phyloP scores from a whole-genome alignment of 2,329 filamentous ascomycete species.

The Elsinoe perseae region DNA sequence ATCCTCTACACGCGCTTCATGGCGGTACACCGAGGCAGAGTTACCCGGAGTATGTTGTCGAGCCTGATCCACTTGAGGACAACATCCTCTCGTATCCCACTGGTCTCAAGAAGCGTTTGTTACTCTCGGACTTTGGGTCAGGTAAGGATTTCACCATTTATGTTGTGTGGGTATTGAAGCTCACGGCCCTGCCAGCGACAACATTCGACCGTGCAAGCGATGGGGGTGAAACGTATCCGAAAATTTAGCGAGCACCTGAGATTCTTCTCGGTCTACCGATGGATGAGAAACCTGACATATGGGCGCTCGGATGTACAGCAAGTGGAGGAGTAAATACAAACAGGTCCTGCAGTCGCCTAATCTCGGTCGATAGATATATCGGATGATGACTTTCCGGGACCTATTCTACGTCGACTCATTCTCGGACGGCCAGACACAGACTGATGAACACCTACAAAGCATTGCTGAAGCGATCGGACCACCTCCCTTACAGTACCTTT shows the following conservation, averaged over 20 bases:
- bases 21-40: no score
- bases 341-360: background rate
- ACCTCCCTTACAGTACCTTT: background rate
- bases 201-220: background rate
- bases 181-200: background rate
- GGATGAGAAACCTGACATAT: background rate
- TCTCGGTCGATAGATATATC: background rate
- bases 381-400: background rate
- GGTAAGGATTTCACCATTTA: background rate
- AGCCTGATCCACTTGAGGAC: background rate
- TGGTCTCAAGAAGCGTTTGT: background rate
- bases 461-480: conserved; percentile 1
- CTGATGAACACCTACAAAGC: background rate
- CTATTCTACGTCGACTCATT: background rate
- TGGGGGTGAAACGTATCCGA: background rate
- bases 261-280: background rate
- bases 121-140: conserved; percentile 4
- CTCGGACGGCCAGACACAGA: background rate
- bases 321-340: background rate
- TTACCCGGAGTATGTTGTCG: background rate
- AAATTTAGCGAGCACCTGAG: background rate
- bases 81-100: background rate
- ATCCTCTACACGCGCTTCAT: background rate
- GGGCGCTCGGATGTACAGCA: background rate
- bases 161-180: background rate